Conservation (phyloP, 1,284 basidiomycete species). For the Austroboletus niveus region DNA sequence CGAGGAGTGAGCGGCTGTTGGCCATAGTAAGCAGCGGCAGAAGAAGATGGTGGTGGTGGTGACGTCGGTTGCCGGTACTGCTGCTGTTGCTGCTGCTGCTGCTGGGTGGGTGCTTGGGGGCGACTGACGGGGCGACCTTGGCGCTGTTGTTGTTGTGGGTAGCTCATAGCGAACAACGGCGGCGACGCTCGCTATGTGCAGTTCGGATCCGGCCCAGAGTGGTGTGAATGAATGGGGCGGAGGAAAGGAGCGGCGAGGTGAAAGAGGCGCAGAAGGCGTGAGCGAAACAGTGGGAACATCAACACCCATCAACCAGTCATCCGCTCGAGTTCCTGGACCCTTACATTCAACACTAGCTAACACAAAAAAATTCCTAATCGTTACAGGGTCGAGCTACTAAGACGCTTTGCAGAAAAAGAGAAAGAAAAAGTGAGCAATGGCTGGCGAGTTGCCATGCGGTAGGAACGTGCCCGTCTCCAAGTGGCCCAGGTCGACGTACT, state of each 20-base stretch:
- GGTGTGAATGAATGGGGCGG: constrained; percentile 1
- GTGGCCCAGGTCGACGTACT: neutral
- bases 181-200: constrained; percentile 1
- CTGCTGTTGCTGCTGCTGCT: constrained; percentile 26
- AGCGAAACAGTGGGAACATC: constrained; percentile 13
- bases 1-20: constrained; percentile 22
- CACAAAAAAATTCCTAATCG: constrained; percentile 4
- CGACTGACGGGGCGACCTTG: constrained; percentile 43
- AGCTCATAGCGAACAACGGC: constrained; percentile 38
- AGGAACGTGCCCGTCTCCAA: constrained; percentile 12
- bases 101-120: constrained; percentile 34
- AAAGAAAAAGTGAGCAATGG: neutral
- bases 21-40: constrained; percentile 29
- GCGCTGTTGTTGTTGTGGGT: constrained; percentile 40
- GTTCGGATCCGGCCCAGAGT: neutral
- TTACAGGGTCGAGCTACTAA: neutral
- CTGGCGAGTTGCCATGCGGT: constrained; percentile 9
- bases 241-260: constrained; percentile 22
- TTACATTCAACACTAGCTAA: neutral
- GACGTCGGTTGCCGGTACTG: constrained; percentile 20
- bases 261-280: constrained; percentile 8
- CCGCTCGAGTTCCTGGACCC: constrained; percentile 4
- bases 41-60: constrained; percentile 18
- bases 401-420: neutral
- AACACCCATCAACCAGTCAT: constrained; percentile 16